Evolutionary conservation across 2,329 filamentous ascomycete species (phyloP).

Genomic region (Epichloe gansuensis): DNA sequence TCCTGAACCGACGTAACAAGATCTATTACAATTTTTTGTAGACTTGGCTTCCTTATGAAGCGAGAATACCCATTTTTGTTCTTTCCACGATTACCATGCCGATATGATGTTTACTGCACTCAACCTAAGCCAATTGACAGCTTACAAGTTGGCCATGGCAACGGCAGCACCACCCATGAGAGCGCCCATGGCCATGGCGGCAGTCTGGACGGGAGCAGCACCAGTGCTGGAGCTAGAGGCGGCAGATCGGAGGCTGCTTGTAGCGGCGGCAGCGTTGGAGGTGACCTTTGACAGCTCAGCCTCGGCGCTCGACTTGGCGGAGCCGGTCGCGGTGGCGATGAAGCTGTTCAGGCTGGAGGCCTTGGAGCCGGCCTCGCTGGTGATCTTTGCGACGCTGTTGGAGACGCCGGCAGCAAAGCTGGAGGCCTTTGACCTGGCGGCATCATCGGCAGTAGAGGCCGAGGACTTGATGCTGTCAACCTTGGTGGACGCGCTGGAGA

Average conservation of each 20-base stretch:
- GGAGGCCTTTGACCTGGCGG: conserved; percentile 6
- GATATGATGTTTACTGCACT: fast-evolving
- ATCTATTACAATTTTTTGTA: too few species aligned
- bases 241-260: conserved; percentile 8
- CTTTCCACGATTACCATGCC: too few species aligned
- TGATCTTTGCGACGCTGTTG: conserved; percentile 5
- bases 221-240: conserved; percentile 9
- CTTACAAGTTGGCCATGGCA: conserved; percentile 30
- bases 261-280: conserved; percentile 7
- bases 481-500: background rate
- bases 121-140: background rate
- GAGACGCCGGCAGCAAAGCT: conserved; percentile 5
- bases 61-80: too few species aligned
- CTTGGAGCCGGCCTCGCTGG: conserved; percentile 12
- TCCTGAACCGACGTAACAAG: too few species aligned
- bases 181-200: conserved; percentile 32
- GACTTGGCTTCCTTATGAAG: too few species aligned
- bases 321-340: conserved; percentile 11
- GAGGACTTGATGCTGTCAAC: background rate
- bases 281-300: conserved; percentile 13
- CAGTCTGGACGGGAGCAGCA: conserved; percentile 25
- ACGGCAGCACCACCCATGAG: conserved; percentile 35
- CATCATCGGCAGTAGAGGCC: background rate
- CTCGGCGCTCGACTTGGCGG: conserved; percentile 12
- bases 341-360: conserved; percentile 14